These are phyloP conservation scores for Moesziomyces sp. DNA, from an alignment of 1,284 basidiomycete species.

Conservation along the genomic window DNA sequence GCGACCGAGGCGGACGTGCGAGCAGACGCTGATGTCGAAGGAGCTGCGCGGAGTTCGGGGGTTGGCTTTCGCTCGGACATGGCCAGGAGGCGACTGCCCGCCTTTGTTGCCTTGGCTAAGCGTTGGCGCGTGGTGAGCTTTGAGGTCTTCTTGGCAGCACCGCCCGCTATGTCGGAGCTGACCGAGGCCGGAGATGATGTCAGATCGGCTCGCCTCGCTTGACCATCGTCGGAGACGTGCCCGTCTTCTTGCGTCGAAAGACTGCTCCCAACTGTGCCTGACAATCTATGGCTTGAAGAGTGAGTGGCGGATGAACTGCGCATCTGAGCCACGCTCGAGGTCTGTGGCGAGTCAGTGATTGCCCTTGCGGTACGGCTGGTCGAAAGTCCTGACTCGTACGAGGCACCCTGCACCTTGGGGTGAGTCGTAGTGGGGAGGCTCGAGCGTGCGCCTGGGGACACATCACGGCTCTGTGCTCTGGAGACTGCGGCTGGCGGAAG, in stretches of 20 bases:
- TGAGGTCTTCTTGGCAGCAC: slow-evolving; percentile 14
- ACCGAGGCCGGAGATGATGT: slow-evolving; percentile 15
- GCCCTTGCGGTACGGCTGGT: slow-evolving; percentile 8
- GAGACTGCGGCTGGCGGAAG: slow-evolving; percentile 7
- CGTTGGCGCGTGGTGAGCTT: slow-evolving; percentile 49
- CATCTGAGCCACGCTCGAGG: not conserved
- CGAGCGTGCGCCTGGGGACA: slow-evolving; percentile 10
- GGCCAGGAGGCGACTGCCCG: slow-evolving; percentile 28
- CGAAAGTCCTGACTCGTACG: slow-evolving; percentile 3
- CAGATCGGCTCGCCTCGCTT: not conserved
- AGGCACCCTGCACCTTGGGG: slow-evolving; percentile 11
- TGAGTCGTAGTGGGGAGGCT: not conserved
- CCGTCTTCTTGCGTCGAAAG: not conserved
- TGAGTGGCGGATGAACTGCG: not conserved
- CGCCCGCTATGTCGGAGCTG: slow-evolving; percentile 10
- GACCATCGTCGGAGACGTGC: slow-evolving; percentile 5
- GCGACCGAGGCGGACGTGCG: slow-evolving; percentile 10
- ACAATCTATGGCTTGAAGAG: not conserved
- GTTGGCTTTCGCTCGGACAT: slow-evolving; percentile 25
- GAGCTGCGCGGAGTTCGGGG: slow-evolving; percentile 12
- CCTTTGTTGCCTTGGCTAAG: slow-evolving; percentile 48
- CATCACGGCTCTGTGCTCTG: slow-evolving; percentile 21
- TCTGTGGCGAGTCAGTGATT: slow-evolving; percentile 23
- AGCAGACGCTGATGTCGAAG: not conserved
- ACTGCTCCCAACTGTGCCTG: not conserved